Percentiles rank a stretch among this genome's conserved stretches.
Conservation (phyloP, 2,329 filamentous ascomycete species). For the Xylariaceae sp. region DNA sequence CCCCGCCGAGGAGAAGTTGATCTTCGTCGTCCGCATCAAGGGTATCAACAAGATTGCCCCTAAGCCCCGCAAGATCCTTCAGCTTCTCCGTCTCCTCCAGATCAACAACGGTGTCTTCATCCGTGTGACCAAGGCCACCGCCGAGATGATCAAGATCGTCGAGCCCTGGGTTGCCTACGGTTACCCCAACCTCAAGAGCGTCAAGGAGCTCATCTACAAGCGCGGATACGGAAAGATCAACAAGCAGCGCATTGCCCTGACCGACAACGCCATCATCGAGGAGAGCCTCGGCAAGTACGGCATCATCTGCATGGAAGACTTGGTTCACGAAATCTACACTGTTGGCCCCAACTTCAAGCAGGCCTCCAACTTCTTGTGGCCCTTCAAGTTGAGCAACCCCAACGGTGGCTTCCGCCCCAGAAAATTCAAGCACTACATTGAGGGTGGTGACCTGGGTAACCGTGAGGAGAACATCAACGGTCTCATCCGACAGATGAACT, state of each 20-base stretch:
- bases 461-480: constrained; percentile 97
- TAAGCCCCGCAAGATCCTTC: constrained; percentile 99
- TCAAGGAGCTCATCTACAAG: constrained; percentile 99
- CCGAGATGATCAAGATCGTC: constrained; percentile 95
- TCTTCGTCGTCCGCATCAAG: constrained; percentile 99
- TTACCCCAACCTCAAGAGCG: constrained; percentile 98
- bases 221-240: constrained; percentile 98
- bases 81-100: constrained; percentile 98
- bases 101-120: constrained; percentile 99
- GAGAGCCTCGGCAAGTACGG: constrained; percentile 95
- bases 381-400: constrained; percentile 99
- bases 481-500: constrained; percentile 98
- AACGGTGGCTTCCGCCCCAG: constrained; percentile 90
- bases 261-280: constrained; percentile 97
- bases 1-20: constrained; percentile 88
- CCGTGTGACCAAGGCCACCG: constrained; percentile 93
- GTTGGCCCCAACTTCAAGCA: constrained; percentile 99
- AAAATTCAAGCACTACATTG: constrained; percentile 99
- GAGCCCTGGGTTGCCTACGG: constrained; percentile 99
- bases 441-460: constrained; percentile 98
- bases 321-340: constrained; percentile 98
- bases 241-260: constrained; percentile 94
- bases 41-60: constrained; percentile 99
- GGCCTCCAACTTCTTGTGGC: constrained; percentile 98
- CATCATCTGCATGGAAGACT: constrained; percentile 98